Evolutionary conservation across 352 stramenopile species (phyloP), one percentile per base, ranked within the genome.

Genomic region (Phytopythium aichiense): DNA sequence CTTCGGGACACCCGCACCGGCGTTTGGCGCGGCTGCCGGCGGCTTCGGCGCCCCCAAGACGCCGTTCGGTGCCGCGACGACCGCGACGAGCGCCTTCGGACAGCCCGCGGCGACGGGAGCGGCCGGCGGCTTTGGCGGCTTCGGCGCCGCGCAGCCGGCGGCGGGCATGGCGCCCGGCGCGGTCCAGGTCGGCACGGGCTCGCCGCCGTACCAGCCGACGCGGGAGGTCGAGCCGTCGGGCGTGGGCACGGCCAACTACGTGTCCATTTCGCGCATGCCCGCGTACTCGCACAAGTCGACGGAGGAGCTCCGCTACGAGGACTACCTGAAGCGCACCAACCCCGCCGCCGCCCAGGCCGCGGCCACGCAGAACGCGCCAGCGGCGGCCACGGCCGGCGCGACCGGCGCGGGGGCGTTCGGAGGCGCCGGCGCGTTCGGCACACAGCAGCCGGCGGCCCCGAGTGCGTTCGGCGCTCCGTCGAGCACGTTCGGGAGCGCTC

Each of bases 291-390:
- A 90, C 77, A 92, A 92, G 65, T 90, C 81, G 12, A 69, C 67
- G 1, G 84, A 92, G 67, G 84, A 92, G 56, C 65, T 92, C 11
- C 81, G 84, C 12, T 90, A 81, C 43, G 84, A 91, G 74, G 84
- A 93, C 38, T 91, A 91, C 43, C 58, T 91, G 51, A 92, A 92
- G 70, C 79, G 79, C 42, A 88, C 76, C 8, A 79, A 92, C 61
- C 80, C 83, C 12, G 71, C 73, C 37, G 66, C 77, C 9, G 72
- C 74, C 12, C 68, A 84, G 48, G 76, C 78, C 8, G 70, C 69
- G 0, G 69, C 76, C 16, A 73, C 68, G 31, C 59, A 82, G 56
- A 86, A 85, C 38, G 74, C 72, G 12, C 74, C 78, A 30, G 63
- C 74, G 8, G 68, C 67, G 12, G 55, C 58, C 12, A 65, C 48